Evolutionary conservation across 257 asterid species (phyloP).

Genomic region (Ilex aquifolium): DNA sequence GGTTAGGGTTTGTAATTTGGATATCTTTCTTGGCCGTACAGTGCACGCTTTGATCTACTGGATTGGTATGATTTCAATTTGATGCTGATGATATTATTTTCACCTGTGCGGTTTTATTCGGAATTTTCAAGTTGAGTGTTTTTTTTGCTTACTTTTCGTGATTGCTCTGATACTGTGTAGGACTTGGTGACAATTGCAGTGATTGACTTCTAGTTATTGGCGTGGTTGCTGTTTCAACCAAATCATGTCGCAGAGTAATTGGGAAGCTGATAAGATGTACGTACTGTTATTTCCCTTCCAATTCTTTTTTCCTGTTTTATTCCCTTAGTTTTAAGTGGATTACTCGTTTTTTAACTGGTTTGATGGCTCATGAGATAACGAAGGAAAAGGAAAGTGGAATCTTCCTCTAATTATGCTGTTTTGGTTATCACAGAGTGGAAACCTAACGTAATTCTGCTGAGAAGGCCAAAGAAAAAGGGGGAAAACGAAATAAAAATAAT

Average conservation of each 20-base stretch:
- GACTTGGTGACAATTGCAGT: slow-evolving; percentile 22
- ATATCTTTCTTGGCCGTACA: slow-evolving; percentile 47
- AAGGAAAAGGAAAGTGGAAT: slow-evolving; percentile 10
- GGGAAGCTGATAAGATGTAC: slow-evolving; percentile 99
- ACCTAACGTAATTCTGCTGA: not conserved
- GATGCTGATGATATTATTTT: not conserved
- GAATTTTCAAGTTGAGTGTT: not conserved
- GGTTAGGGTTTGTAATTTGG: slow-evolving; percentile 34
- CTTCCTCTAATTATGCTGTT: not conserved
- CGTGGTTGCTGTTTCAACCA: slow-evolving; percentile 13
- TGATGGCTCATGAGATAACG: not conserved
- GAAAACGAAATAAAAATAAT: not conserved
- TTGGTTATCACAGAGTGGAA: slow-evolving; percentile 7
- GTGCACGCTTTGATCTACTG: slow-evolving; percentile 55
- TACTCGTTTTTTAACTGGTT: not conserved
- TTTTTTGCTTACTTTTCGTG: not conserved
- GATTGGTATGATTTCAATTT: slow-evolving; percentile 25
- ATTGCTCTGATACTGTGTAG: slow-evolving; percentile 18
- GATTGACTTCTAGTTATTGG: slow-evolving; percentile 19
- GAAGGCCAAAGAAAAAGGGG: not conserved
- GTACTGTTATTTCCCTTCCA: not conserved
- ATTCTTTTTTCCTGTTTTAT: slow-evolving; percentile 2
- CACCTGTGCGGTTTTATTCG: not conserved
- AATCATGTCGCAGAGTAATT: slow-evolving; percentile 93
- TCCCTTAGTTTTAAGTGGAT: not conserved